phyloP scores from a whole-genome alignment of 305 asterid species.

The Andrographis paniculata region DNA sequence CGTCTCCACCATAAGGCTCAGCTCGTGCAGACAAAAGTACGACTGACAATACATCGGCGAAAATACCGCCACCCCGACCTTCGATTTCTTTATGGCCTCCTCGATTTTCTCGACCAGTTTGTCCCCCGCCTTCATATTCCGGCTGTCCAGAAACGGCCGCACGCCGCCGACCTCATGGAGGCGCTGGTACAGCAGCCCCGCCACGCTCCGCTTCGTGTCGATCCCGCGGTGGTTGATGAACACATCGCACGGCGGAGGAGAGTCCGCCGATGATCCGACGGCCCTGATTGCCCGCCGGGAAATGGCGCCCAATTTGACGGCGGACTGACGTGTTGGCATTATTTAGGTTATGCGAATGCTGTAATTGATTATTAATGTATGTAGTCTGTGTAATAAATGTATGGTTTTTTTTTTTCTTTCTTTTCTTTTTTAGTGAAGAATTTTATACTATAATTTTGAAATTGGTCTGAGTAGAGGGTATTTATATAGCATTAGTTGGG shows the following conservation, averaged over 20 bases:
- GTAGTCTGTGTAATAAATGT: too few species aligned
- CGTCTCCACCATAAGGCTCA: conserved; percentile 43
- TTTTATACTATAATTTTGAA: too few species aligned
- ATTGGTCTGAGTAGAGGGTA: too few species aligned
- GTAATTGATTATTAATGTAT: too few species aligned
- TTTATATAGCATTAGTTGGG: too few species aligned
- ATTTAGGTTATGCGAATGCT: too few species aligned
- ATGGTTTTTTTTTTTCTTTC: too few species aligned
- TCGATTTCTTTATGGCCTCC: conserved; percentile 35
- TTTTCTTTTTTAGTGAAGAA: too few species aligned
- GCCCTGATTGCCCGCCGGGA: conserved; percentile 6
- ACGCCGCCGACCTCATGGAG: conserved; percentile 26
- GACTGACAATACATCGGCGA: conserved; percentile 57
- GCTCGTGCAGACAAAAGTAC: conserved; percentile 47
- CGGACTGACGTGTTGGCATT: neutral
- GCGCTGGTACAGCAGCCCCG: conserved; percentile 39
- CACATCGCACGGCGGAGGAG: conserved; percentile 27
- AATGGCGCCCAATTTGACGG: neutral
- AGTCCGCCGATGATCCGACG: neutral
- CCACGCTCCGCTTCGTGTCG: conserved; percentile 44
- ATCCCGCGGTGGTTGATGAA: conserved; percentile 50
- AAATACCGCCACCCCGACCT: conserved; percentile 43
- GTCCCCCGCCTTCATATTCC: conserved; percentile 62
- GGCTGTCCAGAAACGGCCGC: conserved; percentile 53
- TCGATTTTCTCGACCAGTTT: conserved; percentile 41